These are phyloP conservation scores for Uronychia binucleata DNA, from an alignment of 73 alveolate species.

Conservation along the genomic window DNA sequence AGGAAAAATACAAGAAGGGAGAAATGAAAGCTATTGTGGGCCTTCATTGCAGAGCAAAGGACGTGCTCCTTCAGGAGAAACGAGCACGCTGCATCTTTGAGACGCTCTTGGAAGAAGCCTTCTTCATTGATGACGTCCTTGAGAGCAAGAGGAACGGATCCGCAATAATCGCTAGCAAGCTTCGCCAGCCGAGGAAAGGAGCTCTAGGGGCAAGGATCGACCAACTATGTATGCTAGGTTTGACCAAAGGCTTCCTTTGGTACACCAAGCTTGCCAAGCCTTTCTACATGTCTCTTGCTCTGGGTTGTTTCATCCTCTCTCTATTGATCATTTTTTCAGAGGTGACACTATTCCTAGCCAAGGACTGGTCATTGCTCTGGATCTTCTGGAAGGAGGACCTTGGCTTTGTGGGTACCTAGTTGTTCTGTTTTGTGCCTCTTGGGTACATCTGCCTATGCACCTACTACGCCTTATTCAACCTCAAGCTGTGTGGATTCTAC, in stretches of 20 bases:
- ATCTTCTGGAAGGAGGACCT: neutral
- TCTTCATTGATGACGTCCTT: constrained; percentile 7
- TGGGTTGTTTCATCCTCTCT: constrained; percentile 13
- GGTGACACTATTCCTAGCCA: constrained; percentile 3
- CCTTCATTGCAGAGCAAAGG: neutral
- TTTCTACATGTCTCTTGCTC: constrained; percentile 6
- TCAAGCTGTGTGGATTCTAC: constrained; percentile 51
- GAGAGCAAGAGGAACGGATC: neutral
- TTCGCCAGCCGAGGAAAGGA: too few relatives aligned
- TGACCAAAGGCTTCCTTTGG: constrained; percentile 24
- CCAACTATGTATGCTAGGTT: too few relatives aligned
- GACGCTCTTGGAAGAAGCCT: neutral
- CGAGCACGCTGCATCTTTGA: neutral
- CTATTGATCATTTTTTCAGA: constrained; percentile 13
- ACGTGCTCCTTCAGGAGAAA: neutral
- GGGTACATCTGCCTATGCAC: constrained; percentile 20
- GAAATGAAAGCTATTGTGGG: neutral
- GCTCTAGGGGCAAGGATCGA: too few relatives aligned
- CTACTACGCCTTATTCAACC: constrained; percentile 47
- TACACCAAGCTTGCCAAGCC: constrained; percentile 7
- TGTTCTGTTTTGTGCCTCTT: constrained; percentile 15
- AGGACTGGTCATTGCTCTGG: constrained; percentile 3
- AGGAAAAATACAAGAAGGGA: neutral
- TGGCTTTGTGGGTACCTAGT: neutral
- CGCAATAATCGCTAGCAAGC: too few relatives aligned